phyloP scores from a whole-genome alignment of 2,329 filamentous ascomycete species.

The Hymenoscyphus infarciens region DNA sequence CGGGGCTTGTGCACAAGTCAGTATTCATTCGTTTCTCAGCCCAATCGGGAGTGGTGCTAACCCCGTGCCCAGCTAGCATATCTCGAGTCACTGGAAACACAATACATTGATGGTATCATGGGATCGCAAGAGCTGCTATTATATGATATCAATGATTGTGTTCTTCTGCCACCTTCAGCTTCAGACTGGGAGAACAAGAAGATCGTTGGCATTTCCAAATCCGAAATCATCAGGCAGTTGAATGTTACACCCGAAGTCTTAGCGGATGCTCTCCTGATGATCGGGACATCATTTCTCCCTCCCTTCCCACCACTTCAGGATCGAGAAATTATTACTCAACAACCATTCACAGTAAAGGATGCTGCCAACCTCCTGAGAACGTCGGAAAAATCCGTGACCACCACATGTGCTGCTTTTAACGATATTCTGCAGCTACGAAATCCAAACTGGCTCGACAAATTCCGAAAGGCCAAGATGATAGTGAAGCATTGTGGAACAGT shows the following conservation, averaged over 20 bases:
- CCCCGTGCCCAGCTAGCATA: slow-evolving; percentile 62
- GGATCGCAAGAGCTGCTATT: slow-evolving; percentile 81
- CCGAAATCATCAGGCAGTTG: slow-evolving; percentile 66
- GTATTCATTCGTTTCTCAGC: slow-evolving; percentile 22
- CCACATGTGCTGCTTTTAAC: slow-evolving; percentile 72
- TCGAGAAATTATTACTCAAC: slow-evolving; percentile 49
- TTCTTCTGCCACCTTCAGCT: slow-evolving; percentile 63
- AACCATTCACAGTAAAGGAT: slow-evolving; percentile 59
- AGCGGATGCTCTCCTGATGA: slow-evolving; percentile 77
- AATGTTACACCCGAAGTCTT: slow-evolving; percentile 68
- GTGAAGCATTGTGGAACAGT: slow-evolving; percentile 87
- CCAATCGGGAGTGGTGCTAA: neutral
- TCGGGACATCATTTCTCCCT: slow-evolving; percentile 75
- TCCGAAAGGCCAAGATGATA: slow-evolving; percentile 78
- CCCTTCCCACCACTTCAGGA: slow-evolving; percentile 75
- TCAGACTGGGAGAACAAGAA: slow-evolving; percentile 64
- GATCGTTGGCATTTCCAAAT: slow-evolving; percentile 62
- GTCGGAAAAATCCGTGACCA: slow-evolving; percentile 65
- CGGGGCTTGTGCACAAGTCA: slow-evolving; percentile 81
- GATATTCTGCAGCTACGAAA: slow-evolving; percentile 72
- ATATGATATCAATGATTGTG: slow-evolving; percentile 75
- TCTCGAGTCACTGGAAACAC: slow-evolving; percentile 64
- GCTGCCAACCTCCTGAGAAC: slow-evolving; percentile 75
- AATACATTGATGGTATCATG: slow-evolving; percentile 72
- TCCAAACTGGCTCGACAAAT: slow-evolving; percentile 77